These are phyloP conservation scores for Coprinellus micaceus DNA, from an alignment of 768 basidiomycete species.

Conservation along the genomic window DNA sequence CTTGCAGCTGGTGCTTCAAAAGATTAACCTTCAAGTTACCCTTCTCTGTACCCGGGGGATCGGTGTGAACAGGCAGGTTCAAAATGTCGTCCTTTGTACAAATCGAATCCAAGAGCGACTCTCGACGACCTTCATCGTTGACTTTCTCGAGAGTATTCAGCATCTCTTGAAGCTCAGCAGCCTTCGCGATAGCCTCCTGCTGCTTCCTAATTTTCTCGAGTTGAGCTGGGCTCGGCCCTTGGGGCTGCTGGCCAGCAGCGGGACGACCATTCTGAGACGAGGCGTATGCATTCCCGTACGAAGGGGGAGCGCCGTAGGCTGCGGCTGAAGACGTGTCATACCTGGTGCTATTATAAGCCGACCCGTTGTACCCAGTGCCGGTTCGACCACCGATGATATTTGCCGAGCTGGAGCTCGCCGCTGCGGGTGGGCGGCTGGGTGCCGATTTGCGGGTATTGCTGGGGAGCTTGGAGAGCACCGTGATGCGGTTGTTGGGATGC, in stretches of 20 bases:
- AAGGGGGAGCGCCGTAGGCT: background rate
- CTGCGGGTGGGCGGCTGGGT: background rate
- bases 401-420: background rate
- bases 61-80: slow-evolving; percentile 63
- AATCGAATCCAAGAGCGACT: slow-evolving; percentile 65
- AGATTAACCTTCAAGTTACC: slow-evolving; percentile 71
- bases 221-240: slow-evolving; percentile 32
- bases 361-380: background rate
- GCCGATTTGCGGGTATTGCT: background rate
- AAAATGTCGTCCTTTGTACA: slow-evolving; percentile 69
- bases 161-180: slow-evolving; percentile 63
- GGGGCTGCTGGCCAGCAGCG: slow-evolving; percentile 4
- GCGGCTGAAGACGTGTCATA: background rate
- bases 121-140: slow-evolving; percentile 69
- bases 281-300: background rate
- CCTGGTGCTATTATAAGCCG: background rate
- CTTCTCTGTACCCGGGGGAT: slow-evolving; percentile 64
- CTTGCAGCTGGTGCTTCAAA: slow-evolving; percentile 87
- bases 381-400: background rate
- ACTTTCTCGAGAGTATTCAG: slow-evolving; percentile 69
- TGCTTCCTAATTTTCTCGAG: slow-evolving; percentile 41
- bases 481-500: background rate
- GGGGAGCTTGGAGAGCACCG: background rate
- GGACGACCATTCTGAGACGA: background rate
- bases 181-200: slow-evolving; percentile 54